Evolutionary conservation across 2,329 filamentous ascomycete genomes (phyloP).

Genomic region (Reticulascus tulasneorum): DNA sequence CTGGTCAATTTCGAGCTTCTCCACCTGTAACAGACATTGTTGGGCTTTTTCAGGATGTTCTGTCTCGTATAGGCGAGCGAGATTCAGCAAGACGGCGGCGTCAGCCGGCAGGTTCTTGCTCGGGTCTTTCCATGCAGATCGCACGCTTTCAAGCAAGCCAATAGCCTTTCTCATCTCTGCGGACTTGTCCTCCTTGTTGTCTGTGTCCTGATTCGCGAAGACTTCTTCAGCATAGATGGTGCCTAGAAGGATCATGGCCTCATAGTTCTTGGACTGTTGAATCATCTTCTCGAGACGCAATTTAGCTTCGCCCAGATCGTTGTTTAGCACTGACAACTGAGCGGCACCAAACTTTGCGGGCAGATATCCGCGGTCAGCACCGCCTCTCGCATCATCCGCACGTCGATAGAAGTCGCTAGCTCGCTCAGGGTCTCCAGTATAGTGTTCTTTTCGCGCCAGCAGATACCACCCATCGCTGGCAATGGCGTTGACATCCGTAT

Average conservation of each 20-base stretch:
- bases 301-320: conserved; percentile 87
- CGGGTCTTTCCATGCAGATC: conserved; percentile 85
- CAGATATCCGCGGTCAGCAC: conserved; percentile 83
- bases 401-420: conserved; percentile 85
- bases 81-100: conserved; percentile 82
- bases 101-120: conserved; percentile 81
- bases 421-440: conserved; percentile 67
- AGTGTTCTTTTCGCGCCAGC: conserved; percentile 86
- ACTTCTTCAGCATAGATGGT: conserved; percentile 93
- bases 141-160: conserved; percentile 76
- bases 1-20: conserved; percentile 81
- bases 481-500: conserved; percentile 93
- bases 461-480: conserved; percentile 98
- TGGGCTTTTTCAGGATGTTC: conserved; percentile 86
- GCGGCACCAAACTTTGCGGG: conserved; percentile 94
- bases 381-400: conserved; percentile 87
- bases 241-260: conserved; percentile 88
- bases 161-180: conserved; percentile 84
- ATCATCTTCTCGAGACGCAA: conserved; percentile 92
- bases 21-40: conserved; percentile 86
- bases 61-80: conserved; percentile 84
- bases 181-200: conserved; percentile 80
- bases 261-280: conserved; percentile 75
- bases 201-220: conserved; percentile 69
- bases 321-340: conserved; percentile 79